A percentile compares a stretch with the other conserved stretches of the same genome.
phyloP scores from a whole-genome alignment of 2,329 filamentous ascomycete genomes.

The Aureobasidium sp. region DNA sequence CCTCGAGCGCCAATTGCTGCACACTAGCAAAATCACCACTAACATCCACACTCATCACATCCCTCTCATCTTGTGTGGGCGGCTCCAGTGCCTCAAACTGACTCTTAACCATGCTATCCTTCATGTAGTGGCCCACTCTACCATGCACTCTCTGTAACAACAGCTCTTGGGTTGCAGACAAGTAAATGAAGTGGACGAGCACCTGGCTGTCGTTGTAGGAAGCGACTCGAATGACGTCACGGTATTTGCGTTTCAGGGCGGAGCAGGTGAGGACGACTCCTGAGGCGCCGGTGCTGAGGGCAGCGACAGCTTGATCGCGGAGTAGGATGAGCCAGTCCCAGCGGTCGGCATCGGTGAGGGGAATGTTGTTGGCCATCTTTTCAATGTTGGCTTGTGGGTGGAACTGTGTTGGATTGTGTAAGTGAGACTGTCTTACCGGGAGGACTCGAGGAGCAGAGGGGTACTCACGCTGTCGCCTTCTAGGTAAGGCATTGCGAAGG shows the following conservation, averaged over 20 bases:
- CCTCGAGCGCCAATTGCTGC: constrained; percentile 28
- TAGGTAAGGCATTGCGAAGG: constrained; percentile 38
- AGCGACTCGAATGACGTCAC: constrained; percentile 55
- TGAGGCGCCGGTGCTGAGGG: constrained; percentile 22
- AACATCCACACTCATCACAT: constrained; percentile 40
- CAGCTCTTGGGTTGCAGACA: constrained; percentile 66
- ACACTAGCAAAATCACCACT: constrained; percentile 33
- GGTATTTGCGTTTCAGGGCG: constrained; percentile 92
- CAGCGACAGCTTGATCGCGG: constrained; percentile 35
- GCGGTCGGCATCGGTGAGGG: constrained; percentile 84
- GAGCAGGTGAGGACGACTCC: constrained; percentile 94
- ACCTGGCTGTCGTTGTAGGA: constrained; percentile 36
- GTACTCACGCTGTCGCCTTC: constrained; percentile 43
- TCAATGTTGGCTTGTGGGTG: constrained; percentile 48
- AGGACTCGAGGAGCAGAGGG: not conserved
- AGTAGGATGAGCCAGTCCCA: constrained; percentile 82
- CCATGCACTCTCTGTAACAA: constrained; percentile 66
- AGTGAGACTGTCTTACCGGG: not conserved
- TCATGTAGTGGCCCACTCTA: constrained; percentile 88
- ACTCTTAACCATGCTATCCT: constrained; percentile 86
- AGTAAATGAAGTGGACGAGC: constrained; percentile 80
- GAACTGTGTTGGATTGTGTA: constrained; percentile 26
- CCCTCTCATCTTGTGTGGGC: constrained; percentile 51
- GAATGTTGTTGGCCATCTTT: constrained; percentile 80
- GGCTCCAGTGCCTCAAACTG: constrained; percentile 85